A percentile compares a stretch with the other conserved stretches of the same genome.
Evolutionary conservation across 2,329 filamentous ascomycete genomes (phyloP).

Genomic region (Monosporascus sp.): DNA sequence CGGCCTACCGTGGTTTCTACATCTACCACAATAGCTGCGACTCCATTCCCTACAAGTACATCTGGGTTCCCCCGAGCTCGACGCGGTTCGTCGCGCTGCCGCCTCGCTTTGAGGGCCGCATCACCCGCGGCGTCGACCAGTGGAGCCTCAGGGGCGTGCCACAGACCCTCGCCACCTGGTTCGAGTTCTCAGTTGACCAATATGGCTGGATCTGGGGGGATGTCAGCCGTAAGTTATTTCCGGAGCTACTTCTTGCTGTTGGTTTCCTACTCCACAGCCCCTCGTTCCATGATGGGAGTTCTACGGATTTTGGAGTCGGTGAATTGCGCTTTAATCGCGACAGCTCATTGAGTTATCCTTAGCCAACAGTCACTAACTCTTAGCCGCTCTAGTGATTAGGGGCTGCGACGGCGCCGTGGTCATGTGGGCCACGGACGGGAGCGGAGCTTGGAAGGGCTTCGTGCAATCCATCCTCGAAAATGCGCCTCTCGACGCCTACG

Average conservation of each 20-base stretch:
- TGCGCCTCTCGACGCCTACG: not conserved
- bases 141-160: conserved; percentile 18
- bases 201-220: conserved; percentile 18
- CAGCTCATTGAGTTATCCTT: too few species aligned
- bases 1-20: conserved; percentile 13
- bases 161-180: conserved; percentile 20
- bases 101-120: conserved; percentile 18
- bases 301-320: too few species aligned
- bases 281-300: too few species aligned
- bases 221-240: conserved; percentile 7
- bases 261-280: too few species aligned
- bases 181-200: conserved; percentile 19
- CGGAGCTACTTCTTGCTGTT: too few species aligned
- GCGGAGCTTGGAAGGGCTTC: conserved; percentile 19
- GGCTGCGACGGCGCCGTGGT: conserved; percentile 20
- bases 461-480: conserved; percentile 6
- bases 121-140: conserved; percentile 18
- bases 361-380: too few species aligned
- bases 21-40: conserved; percentile 24
- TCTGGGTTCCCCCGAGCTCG: conserved; percentile 15
- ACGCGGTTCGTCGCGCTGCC: conserved; percentile 21
- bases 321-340: too few species aligned
- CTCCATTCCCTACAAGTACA: conserved; percentile 19
- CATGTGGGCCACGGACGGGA: conserved; percentile 15
- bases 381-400: conserved; percentile 12